Evolutionary conservation across 768 basidiomycete species (phyloP).

Genomic region (Pleurotus platypus): DNA sequence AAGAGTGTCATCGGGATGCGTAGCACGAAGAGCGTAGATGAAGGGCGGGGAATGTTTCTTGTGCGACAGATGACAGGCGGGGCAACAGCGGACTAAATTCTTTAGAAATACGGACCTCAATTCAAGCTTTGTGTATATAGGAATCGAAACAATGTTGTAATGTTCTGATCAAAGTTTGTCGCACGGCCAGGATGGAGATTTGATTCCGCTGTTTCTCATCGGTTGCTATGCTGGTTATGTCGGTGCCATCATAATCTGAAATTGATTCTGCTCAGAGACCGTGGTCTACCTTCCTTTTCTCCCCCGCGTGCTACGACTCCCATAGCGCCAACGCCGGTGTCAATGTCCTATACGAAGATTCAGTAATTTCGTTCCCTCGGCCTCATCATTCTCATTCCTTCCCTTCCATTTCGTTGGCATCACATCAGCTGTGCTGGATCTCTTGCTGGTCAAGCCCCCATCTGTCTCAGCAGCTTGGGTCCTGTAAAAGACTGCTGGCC

Average conservation of each 20-base stretch:
- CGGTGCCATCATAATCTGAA: no score
- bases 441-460: constrained; percentile 3
- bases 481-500: constrained; percentile 1
- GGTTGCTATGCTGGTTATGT: no score
- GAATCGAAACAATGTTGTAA: no score
- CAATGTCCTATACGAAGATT: not conserved
- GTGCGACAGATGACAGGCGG: constrained; percentile 76
- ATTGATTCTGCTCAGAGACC: not conserved
- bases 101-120: no score
- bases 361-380: not conserved
- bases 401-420: not conserved
- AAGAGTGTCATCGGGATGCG: constrained; percentile 78
- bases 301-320: not conserved
- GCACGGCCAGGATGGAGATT: no score
- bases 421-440: not conserved
- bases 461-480: not conserved
- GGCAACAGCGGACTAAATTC: not conserved
- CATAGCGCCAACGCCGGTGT: not conserved
- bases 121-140: no score
- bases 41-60: constrained; percentile 72
- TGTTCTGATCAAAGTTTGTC: no score
- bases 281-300: not conserved
- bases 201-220: no score
- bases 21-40: constrained; percentile 57
- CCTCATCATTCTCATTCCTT: not conserved